Evolutionary conservation across 345 rosid species (phyloP).

Genomic region (Lumnitzera littorea): DNA sequence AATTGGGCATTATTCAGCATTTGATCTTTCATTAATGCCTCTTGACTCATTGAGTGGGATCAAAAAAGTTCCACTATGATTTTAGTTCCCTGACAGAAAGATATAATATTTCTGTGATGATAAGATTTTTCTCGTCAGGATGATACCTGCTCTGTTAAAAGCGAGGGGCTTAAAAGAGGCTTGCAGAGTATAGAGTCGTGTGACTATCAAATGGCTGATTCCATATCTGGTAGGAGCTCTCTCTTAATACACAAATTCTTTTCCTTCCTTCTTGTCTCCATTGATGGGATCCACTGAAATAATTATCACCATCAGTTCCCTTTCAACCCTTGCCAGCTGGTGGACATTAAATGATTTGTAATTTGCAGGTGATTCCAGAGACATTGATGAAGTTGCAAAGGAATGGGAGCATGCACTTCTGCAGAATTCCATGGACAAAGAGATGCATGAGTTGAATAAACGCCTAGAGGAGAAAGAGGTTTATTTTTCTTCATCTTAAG

Average conservation of each 20-base stretch:
- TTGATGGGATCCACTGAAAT: not conserved
- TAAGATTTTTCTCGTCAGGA: slow-evolving; percentile 37
- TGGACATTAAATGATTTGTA: not conserved
- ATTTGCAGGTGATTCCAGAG: slow-evolving; percentile 55
- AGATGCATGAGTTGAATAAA: slow-evolving; percentile 78
- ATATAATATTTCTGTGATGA: not conserved
- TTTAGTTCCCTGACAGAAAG: too few relatives aligned
- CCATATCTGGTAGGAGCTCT: slow-evolving; percentile 43
- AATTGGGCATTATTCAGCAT: not conserved
- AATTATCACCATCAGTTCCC: not conserved
- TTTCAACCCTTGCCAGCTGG: not conserved
- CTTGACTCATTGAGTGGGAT: too few relatives aligned
- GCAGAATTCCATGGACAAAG: slow-evolving; percentile 90
- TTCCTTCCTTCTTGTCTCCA: not conserved
- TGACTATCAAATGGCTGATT: slow-evolving; percentile 76
- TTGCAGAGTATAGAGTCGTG: slow-evolving; percentile 71
- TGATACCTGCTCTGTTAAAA: slow-evolving; percentile 55
- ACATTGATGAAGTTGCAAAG: slow-evolving; percentile 81
- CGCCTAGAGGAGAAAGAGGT: slow-evolving; percentile 98
- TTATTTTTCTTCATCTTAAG: slow-evolving; percentile 9
- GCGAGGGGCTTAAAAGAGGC: slow-evolving; percentile 84
- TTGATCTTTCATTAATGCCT: too few relatives aligned
- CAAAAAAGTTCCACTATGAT: too few relatives aligned
- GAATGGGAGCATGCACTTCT: slow-evolving; percentile 97
- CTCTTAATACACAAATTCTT: slow-evolving; percentile 1